Evolutionary conservation across 1,284 basidiomycete genomes (phyloP).

Genomic region (Melampsora larici-populina): DNA sequence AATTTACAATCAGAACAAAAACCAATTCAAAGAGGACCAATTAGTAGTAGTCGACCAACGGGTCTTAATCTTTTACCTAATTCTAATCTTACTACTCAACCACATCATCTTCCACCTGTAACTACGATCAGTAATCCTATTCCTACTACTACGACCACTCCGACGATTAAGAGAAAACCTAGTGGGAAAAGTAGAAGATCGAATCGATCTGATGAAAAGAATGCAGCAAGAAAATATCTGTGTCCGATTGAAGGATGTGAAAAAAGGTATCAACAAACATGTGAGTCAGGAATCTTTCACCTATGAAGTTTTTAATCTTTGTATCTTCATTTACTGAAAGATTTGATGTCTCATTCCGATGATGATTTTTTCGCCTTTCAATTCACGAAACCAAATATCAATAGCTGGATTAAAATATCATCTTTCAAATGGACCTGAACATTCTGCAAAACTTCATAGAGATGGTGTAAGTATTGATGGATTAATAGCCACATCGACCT

Average conservation of each 20-base stretch:
- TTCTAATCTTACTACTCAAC: not conserved
- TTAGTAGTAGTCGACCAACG: not conserved
- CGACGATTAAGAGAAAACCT: not conserved
- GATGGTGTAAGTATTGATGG: constrained; percentile 21
- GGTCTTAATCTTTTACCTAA: not conserved
- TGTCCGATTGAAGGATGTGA: constrained; percentile 35
- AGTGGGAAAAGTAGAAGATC: not conserved
- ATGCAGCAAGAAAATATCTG: constrained; percentile 31
- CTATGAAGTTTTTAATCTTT: not conserved
- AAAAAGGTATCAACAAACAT: constrained; percentile 34
- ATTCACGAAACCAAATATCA: not conserved
- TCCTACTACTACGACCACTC: too few species aligned
- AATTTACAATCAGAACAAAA: too few species aligned
- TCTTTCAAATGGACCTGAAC: constrained; percentile 31
- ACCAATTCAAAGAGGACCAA: not conserved
- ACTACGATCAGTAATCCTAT: not conserved
- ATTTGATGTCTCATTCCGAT: too few species aligned
- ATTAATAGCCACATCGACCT: constrained; percentile 22
- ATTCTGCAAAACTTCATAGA: constrained; percentile 15
- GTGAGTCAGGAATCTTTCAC: not conserved
- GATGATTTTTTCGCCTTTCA: not conserved
- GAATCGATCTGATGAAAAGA: constrained; percentile 9
- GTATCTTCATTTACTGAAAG: not conserved
- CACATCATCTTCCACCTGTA: not conserved
- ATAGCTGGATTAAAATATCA: constrained; percentile 40